These are phyloP conservation scores for Diaporthe batatas DNA, from an alignment of 2,329 filamentous ascomycete genomes.

Conservation along the genomic window DNA sequence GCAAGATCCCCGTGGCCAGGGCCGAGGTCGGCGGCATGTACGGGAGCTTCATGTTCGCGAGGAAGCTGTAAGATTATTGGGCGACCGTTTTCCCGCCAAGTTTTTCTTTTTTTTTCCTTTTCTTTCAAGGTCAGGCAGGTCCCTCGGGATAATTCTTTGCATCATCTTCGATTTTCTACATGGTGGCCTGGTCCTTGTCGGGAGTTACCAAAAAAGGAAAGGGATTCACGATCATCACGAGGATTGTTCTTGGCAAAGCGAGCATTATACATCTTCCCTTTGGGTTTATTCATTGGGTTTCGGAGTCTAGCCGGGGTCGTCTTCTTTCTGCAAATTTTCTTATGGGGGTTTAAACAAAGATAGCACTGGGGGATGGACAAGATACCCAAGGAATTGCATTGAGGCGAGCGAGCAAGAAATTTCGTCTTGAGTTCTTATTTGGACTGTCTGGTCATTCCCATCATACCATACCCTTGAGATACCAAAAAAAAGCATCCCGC, in stretches of 20 bases:
- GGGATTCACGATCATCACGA: neutral
- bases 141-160: neutral
- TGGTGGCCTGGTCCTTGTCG: conserved; percentile 7
- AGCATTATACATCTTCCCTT: conserved; percentile 15
- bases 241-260: conserved; percentile 8
- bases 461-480: conserved; percentile 23
- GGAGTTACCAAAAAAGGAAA: neutral
- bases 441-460: conserved; percentile 25
- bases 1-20: conserved; percentile 90
- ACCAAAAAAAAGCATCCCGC: conserved; percentile 13
- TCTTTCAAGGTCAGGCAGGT: neutral
- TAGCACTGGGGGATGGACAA: neutral
- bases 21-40: conserved; percentile 97
- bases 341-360: neutral
- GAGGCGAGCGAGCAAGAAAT: conserved; percentile 2
- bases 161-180: neutral
- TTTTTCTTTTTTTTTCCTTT: neutral
- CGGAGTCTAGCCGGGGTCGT: conserved; percentile 6
- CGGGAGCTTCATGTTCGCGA: conserved; percentile 77
- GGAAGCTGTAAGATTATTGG: conserved; percentile 60
- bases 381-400: conserved; percentile 21
- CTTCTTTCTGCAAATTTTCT: neutral
- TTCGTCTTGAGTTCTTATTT: neutral
- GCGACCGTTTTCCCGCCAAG: neutral
- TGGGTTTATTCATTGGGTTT: neutral